Evolutionary conservation across 2,329 filamentous ascomycete genomes (phyloP).

Genomic region (Apiospora arundinis): DNA sequence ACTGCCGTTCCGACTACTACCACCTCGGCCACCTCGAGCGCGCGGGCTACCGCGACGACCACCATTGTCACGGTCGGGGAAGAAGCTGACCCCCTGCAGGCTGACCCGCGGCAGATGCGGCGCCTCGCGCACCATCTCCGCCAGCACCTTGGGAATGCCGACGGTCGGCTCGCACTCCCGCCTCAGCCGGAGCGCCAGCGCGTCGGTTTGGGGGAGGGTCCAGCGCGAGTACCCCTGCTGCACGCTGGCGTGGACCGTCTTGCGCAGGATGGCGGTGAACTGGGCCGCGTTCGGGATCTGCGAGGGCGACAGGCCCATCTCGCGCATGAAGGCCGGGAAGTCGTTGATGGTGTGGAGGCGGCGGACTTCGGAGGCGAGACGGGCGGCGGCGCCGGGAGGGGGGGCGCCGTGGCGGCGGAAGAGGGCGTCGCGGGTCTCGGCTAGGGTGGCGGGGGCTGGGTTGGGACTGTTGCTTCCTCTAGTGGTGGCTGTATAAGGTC

Average conservation of each 20-base stretch:
- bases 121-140: background rate
- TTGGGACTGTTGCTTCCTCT: too few species aligned
- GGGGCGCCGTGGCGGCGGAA: conserved; percentile 55
- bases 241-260: conserved; percentile 43
- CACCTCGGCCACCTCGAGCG: background rate
- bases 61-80: background rate
- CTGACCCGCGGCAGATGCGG: background rate
- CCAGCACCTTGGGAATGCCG: background rate
- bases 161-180: conserved; percentile 28
- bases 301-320: conserved; percentile 47
- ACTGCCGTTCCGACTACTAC: background rate
- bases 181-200: conserved; percentile 32
- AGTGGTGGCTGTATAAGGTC: conserved; percentile 34
- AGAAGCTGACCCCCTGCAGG: background rate
- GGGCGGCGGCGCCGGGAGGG: conserved; percentile 45
- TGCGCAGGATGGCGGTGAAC: conserved; percentile 44
- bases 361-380: conserved; percentile 50
- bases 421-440: conserved; percentile 47
- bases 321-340: conserved; percentile 49
- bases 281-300: conserved; percentile 29
- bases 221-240: conserved; percentile 41
- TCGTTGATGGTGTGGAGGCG: conserved; percentile 48
- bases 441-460: background rate
- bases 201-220: conserved; percentile 26
- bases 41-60: background rate